These are phyloP conservation scores for Pseudogymnoascus sp. DNA, from an alignment of 2,329 filamentous ascomycete species.

Conservation along the genomic window DNA sequence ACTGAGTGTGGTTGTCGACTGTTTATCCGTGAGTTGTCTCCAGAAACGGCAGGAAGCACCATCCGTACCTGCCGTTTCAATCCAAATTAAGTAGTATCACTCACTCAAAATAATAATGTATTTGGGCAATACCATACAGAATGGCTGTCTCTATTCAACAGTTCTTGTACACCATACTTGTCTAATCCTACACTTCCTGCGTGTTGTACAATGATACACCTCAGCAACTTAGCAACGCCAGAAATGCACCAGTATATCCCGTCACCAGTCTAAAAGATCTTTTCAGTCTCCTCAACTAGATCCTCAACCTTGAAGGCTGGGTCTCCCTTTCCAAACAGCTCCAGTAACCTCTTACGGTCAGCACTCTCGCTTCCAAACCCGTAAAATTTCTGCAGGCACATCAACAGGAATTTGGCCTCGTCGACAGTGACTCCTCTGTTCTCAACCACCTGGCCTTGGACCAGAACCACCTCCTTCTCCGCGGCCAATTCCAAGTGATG, in stretches of 20 bases:
- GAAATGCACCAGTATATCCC: not conserved
- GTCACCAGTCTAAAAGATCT: constrained; percentile 43
- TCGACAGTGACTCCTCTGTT: constrained; percentile 68
- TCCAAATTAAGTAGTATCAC: not conserved
- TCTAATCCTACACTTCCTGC: not conserved
- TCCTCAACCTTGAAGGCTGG: constrained; percentile 72
- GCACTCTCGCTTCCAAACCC: constrained; percentile 49
- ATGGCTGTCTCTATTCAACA: not conserved
- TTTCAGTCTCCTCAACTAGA: constrained; percentile 83
- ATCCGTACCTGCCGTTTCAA: not conserved
- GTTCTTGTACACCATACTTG: not conserved
- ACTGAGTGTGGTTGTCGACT: not conserved
- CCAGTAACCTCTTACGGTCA: constrained; percentile 61
- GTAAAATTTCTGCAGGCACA: constrained; percentile 95
- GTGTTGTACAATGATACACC: constrained; percentile 3
- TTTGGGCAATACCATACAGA: not conserved
- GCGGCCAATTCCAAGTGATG: constrained; percentile 76
- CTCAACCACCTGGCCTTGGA: constrained; percentile 74
- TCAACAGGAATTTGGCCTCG: constrained; percentile 81
- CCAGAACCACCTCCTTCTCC: constrained; percentile 70
- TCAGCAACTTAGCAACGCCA: not conserved
- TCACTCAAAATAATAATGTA: not conserved
- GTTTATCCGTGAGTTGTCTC: not conserved
- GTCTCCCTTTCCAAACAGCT: constrained; percentile 77
- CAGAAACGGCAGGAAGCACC: not conserved